Base-by-base conservation (phyloP, 139 green algal genomes). In the Picochlorum sp. region DNA sequence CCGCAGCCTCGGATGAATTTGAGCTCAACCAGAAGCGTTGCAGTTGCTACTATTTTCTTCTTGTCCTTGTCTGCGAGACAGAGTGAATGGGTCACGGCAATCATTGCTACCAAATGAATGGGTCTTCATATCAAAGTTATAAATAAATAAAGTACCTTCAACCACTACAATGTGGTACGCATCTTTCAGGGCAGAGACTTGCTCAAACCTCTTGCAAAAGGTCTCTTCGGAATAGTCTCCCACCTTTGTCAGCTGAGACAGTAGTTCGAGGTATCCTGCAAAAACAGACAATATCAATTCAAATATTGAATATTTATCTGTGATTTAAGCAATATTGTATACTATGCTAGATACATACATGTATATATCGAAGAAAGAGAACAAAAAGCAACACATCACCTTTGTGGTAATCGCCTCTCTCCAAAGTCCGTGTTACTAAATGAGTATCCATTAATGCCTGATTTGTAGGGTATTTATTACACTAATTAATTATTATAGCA, bases 1-100 rank as follows among this genome's bases (percentile, higher is more conserved):
- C 81, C 73, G 67, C 86, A 95, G 7, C 18, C 43, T 26, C 85
- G 81, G 8, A 95, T 80, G 61, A 96, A 94, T 72, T 96, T 96
- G 49, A 73, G 72, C 65, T 95, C 87, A 1, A 95, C 57, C 4
- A 93, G n/a, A 18, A 94, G 57, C 0, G 85, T 80, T 45, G 80
- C 88, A 16, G 78, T 87, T 24, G 74, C 89, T 1, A 95, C 55
- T 18, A 96, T 74, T 20, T 31, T 32, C 1, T 59, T n/a, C 24
- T 61, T 74, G 4, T 64, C 39, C n/a, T n/a, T n/a, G n/a, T n/a
- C n/a, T n/a, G n/a, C n/a, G n/a, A n/a, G n/a, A n/a, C 29, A 56
- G 8, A 16, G 3, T 5, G 28, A 43, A 24, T 5, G 3, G 0
- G 44, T 12, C 6, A 41, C 35, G 12, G 12, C n/a, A n/a, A n/a